A percentile compares a stretch with the other conserved stretches of the same genome.
Evolutionary conservation across 139 green algal genomes (phyloP).

Genomic region (Picochlorum sp.): DNA sequence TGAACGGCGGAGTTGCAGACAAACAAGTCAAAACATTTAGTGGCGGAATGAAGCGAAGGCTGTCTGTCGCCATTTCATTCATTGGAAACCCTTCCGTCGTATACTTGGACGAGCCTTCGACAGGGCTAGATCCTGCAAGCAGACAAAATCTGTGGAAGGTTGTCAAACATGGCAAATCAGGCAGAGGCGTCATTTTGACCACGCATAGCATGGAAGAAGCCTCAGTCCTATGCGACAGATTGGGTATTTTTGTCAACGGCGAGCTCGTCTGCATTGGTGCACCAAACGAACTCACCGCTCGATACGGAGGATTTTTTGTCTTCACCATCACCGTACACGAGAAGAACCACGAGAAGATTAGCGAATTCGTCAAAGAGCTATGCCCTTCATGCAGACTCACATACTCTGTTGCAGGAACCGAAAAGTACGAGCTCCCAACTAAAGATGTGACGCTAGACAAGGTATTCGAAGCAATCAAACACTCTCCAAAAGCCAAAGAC

Average conservation of each 20-base stretch:
- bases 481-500: conserved; percentile 16
- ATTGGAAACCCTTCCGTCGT: conserved; percentile 62
- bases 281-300: conserved; percentile 76
- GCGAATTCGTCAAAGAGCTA: conserved; percentile 38
- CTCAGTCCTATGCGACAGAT: conserved; percentile 80
- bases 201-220: conserved; percentile 97
- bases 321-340: conserved; percentile 72
- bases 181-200: conserved; percentile 81
- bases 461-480: conserved; percentile 59
- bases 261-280: conserved; percentile 78
- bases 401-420: conserved; percentile 59
- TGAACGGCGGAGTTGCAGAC: conserved; percentile 24
- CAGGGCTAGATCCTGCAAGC: conserved; percentile 79
- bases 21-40: conserved; percentile 48
- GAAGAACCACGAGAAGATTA: conserved; percentile 28
- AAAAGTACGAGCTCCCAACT: conserved; percentile 68
- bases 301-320: conserved; percentile 60
- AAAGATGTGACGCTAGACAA: conserved; percentile 31
- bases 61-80: conserved; percentile 74
- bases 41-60: conserved; percentile 83
- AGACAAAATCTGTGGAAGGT: conserved; percentile 89
- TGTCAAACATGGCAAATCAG: conserved; percentile 55
- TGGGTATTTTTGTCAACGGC: conserved; percentile 90
- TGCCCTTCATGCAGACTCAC: conserved; percentile 47
- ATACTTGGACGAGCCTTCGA: conserved; percentile 87